A percentile compares a stretch with the other conserved stretches of the same genome.
Conservation (phyloP, 768 basidiomycete genomes). For the Boletus speciosus region DNA sequence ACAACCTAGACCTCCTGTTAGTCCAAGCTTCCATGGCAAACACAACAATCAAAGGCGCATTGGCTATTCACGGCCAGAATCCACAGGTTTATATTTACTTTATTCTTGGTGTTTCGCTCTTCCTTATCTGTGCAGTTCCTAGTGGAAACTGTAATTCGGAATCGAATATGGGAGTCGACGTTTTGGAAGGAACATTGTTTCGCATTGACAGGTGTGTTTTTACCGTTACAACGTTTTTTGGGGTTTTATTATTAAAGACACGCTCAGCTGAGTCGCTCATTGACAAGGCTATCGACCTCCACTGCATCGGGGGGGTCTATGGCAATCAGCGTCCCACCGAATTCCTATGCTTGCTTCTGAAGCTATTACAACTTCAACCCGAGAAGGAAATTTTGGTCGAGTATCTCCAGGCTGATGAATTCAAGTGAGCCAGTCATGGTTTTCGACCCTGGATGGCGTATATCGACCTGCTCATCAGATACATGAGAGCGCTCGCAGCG, state of each 20-base stretch:
- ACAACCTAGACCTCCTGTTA: constrained; percentile 4
- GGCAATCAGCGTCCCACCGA: constrained; percentile 93
- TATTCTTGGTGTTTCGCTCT: not conserved
- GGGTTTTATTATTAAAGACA: not conserved
- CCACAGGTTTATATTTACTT: constrained; percentile 68
- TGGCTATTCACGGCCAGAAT: constrained; percentile 93
- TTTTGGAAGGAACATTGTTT: constrained; percentile 99
- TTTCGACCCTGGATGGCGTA: not conserved
- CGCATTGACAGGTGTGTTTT: constrained; percentile 76
- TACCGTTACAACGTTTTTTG: not conserved
- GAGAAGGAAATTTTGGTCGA: constrained; percentile 97
- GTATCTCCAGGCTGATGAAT: constrained; percentile 94
- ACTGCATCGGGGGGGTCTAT: constrained; percentile 88
- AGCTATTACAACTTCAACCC: constrained; percentile 94
- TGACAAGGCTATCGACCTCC: constrained; percentile 84
- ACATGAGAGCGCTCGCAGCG: constrained; percentile 87
- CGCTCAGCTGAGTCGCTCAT: constrained; percentile 85
- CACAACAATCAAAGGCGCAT: constrained; percentile 83
- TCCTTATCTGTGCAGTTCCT: constrained; percentile 57
- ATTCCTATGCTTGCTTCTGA: constrained; percentile 88
- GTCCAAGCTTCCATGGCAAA: constrained; percentile 65
- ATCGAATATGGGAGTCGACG: constrained; percentile 88
- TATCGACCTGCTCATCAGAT: constrained; percentile 46
- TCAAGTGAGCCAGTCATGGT: constrained; percentile 68
- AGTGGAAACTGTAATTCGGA: constrained; percentile 94